These are phyloP conservation scores for Penicillium decumbens DNA, from an alignment of 2,329 filamentous ascomycete species.

Conservation along the genomic window DNA sequence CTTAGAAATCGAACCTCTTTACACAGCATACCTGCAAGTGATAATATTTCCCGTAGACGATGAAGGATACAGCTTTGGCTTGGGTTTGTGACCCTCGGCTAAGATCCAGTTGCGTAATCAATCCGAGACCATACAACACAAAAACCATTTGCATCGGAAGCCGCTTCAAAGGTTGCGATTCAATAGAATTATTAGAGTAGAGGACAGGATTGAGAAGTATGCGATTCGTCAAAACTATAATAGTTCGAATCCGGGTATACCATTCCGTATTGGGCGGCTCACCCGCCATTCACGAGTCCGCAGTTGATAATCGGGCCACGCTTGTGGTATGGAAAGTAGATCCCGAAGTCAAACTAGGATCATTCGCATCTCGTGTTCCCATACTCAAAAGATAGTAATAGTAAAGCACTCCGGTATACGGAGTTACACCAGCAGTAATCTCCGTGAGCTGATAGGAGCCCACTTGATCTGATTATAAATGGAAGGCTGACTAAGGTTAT, in stretches of 20 bases:
- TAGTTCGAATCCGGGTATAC: not conserved
- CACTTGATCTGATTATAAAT: constrained; percentile 15
- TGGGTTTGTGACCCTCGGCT: too few species aligned
- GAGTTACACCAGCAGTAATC: constrained; percentile 6
- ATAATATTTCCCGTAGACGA: too few species aligned
- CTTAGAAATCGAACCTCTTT: too few species aligned
- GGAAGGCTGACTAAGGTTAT: constrained; percentile 19
- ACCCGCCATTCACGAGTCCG: not conserved
- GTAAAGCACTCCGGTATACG: not conserved
- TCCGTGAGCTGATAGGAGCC: constrained; percentile 10
- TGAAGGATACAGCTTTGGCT: too few species aligned
- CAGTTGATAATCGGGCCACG: not conserved
- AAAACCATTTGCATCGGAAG: not conserved
- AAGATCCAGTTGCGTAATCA: not conserved
- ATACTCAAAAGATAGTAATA: not conserved
- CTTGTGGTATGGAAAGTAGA: not conserved
- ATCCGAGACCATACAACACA: not conserved
- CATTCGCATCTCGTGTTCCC: constrained; percentile 2
- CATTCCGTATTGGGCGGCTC: not conserved
- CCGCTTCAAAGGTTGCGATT: too few species aligned
- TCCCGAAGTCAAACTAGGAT: not conserved
- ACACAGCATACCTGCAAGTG: too few species aligned
- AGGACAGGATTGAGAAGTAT: too few species aligned
- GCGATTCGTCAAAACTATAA: too few species aligned
- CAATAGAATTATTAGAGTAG: too few species aligned